Evolutionary conservation across 1,284 basidiomycete genomes (phyloP), one percentile per base, ranked within the genome.

Genomic region (Trametes polyzona): DNA sequence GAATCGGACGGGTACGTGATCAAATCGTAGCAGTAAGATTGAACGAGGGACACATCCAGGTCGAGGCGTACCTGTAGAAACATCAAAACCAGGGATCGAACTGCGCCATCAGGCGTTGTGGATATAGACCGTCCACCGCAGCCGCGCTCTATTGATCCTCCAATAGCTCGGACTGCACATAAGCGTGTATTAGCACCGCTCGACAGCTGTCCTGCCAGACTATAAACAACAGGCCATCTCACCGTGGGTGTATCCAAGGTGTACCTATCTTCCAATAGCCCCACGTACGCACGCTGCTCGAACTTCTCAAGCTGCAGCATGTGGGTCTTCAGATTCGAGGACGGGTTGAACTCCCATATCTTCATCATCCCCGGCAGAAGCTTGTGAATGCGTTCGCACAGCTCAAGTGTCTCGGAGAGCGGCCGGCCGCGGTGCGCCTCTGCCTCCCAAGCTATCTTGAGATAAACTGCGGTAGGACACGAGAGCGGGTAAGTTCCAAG

Each of bases 211-310:
- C 8, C 16, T 27, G 24, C 24, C 16, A 11, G 21, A 33, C 10
- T 14, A 37, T 24, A 6, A 3, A 44, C 19, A 27, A 17, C 19
- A 30, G 26, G 43, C 32, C n/a, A 23, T 52, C 62, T 57, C 55
- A 64, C 64, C 58, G 64, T 55, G 9, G 59, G 54, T 17, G 62
- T 65, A 12, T 62, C 60, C 60, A 59, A 49, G 16, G 58, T 55
- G 37, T 55, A 60, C 30, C 32, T 54, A 19, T 36, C 58, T 32
- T 62, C 62, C 21, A 64, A 26, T 24, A 64, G 37, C 19, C 62
- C 60, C 12, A 36, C 52, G 27, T 60, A 59, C 12, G 60, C 63
- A n/a, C 47, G 47, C 27, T 47, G 19, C 41, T 60, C 55, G 47
- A 57, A 64, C 39, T 23, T 27, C 23, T 50, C 43, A 11, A 62